Evolutionary conservation across 148 eudicot genomes (phyloP).

Genomic region (Rhododendron simsii): DNA sequence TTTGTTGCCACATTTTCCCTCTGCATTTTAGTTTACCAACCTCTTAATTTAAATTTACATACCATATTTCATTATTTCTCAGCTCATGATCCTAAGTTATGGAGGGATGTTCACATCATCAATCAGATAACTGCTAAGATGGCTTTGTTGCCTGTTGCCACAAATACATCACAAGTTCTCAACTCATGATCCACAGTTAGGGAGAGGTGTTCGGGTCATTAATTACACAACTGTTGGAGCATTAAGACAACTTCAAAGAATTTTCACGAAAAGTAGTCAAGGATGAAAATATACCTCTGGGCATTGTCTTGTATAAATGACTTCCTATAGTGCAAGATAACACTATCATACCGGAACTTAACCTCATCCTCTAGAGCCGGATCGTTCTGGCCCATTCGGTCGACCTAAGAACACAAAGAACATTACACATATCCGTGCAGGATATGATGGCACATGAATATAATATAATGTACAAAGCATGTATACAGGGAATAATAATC

Average conservation of each 20-base stretch:
- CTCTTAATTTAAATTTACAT: background rate
- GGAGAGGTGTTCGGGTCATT: background rate
- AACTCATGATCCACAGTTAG: background rate
- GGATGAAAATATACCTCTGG: constrained; percentile 54
- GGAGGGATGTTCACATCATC: background rate
- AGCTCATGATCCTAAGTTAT: background rate
- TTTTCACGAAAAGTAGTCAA: constrained; percentile 2
- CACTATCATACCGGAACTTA: constrained; percentile 78
- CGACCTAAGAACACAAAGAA: constrained; percentile 49
- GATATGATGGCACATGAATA: background rate
- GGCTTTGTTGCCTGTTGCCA: no score
- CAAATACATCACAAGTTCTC: no score
- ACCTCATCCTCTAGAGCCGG: constrained; percentile 88
- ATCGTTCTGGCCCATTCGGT: constrained; percentile 76
- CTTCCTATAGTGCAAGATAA: constrained; percentile 82
- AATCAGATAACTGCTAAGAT: background rate
- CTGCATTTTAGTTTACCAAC: background rate
- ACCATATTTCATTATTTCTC: background rate
- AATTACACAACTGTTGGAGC: background rate
- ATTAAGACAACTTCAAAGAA: background rate
- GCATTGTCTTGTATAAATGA: constrained; percentile 94
- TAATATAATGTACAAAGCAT: background rate
- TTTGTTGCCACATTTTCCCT: background rate
- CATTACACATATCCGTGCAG: background rate
- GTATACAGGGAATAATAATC: background rate